Percentiles rank a stretch among this genome's conserved stretches.
Conservation (phyloP, 768 basidiomycete species). For the Termitomyces sp. region DNA sequence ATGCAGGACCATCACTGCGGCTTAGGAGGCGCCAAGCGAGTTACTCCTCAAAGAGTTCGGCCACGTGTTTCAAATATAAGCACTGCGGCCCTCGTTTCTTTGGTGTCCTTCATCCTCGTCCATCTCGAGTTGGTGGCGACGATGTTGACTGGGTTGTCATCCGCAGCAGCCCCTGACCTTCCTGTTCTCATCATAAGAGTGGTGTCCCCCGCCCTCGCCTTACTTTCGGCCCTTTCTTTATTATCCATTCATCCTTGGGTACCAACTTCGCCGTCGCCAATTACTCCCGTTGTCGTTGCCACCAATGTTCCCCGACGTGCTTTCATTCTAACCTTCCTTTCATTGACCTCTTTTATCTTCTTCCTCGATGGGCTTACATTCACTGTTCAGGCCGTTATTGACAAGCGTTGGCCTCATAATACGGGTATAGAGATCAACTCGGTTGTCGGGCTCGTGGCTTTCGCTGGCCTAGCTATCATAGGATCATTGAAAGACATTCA, state of each 20-base stretch:
- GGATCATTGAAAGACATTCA: conserved; percentile 78
- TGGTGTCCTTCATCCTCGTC: conserved; percentile 11
- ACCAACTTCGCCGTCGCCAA: conserved; percentile 52
- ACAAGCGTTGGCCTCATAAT: conserved; percentile 55
- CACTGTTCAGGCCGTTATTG: conserved; percentile 56
- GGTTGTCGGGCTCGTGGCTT: conserved; percentile 62
- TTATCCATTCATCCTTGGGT: conserved; percentile 40
- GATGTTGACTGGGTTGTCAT: conserved; percentile 19
- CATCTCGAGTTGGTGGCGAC: conserved; percentile 20
- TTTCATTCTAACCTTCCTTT: conserved; percentile 66
- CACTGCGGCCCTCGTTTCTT: conserved; percentile 2
- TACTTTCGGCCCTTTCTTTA: conserved; percentile 58
- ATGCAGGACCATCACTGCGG: neutral
- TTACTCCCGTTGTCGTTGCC: conserved; percentile 74
- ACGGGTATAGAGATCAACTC: conserved; percentile 67
- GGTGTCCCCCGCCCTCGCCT: conserved; percentile 61
- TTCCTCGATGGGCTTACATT: conserved; percentile 74
- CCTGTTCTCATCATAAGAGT: conserved; percentile 55
- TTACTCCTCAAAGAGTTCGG: conserved; percentile 13
- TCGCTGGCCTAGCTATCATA: conserved; percentile 65
- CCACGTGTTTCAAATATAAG: conserved; percentile 23
- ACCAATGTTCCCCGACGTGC: conserved; percentile 68
- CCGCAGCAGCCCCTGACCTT: conserved; percentile 14
- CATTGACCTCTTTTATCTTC: conserved; percentile 66
- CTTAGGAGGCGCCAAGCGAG: conserved; percentile 7